A percentile compares a stretch with the other conserved stretches of the same genome.
phyloP scores from a whole-genome alignment of 2,329 filamentous ascomycete species.

The Epichloe festucae region DNA sequence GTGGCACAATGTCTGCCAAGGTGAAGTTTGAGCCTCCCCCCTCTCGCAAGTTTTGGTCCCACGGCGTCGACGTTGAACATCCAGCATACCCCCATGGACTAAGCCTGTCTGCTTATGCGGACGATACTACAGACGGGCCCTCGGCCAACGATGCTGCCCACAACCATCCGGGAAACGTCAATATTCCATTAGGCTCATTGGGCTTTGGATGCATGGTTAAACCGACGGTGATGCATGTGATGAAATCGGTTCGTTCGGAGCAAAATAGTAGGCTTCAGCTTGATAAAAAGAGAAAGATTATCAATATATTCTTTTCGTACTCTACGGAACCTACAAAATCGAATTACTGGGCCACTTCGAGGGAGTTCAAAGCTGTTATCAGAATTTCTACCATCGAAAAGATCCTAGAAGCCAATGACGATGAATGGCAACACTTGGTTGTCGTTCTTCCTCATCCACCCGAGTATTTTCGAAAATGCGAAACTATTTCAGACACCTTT shows the following conservation, averaged over 20 bases:
- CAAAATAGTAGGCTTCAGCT: constrained; percentile 17
- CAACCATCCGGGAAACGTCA: constrained; percentile 17
- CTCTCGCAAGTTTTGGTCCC: constrained; percentile 37
- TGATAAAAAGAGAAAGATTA: constrained; percentile 15
- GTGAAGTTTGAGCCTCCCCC: constrained; percentile 47
- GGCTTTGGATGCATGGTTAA: constrained; percentile 49
- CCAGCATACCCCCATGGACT: constrained; percentile 12
- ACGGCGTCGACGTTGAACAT: constrained; percentile 15
- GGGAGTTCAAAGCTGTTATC: constrained; percentile 29
- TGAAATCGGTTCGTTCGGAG: constrained; percentile 27
- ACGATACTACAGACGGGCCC: not conserved
- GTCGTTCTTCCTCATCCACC: constrained; percentile 37
- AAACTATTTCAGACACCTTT: constrained; percentile 21
- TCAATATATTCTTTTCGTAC: constrained; percentile 20
- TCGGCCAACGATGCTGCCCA: not conserved
- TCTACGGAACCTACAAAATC: constrained; percentile 4
- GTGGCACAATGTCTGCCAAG: constrained; percentile 20
- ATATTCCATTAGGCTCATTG: constrained; percentile 31
- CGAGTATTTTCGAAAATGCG: constrained; percentile 29
- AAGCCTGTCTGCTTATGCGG: constrained; percentile 7
- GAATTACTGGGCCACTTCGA: constrained; percentile 5
- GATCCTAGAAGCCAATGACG: constrained; percentile 21
- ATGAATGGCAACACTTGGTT: constrained; percentile 26
- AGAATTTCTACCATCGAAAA: constrained; percentile 33
- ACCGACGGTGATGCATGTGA: constrained; percentile 42